Percentiles rank a stretch among this genome's conserved stretches.
These are phyloP conservation scores for Debaryomyces prosopidis DNA, from an alignment of 805 yeast species.

Conservation along the genomic window DNA sequence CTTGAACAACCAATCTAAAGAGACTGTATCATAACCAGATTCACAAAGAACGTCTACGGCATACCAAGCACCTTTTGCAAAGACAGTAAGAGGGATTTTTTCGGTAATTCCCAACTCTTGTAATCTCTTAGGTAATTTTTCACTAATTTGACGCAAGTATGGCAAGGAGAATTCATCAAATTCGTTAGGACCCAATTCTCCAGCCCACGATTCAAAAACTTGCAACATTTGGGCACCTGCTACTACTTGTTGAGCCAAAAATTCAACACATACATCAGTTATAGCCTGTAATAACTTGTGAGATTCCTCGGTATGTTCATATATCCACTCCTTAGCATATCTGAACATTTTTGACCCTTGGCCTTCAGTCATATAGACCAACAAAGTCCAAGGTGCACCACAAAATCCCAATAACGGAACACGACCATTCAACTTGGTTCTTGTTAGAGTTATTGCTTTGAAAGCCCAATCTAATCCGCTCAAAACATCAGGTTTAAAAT, in stretches of 20 bases:
- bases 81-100: slow-evolving; percentile 80
- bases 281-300: slow-evolving; percentile 71
- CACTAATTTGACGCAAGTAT: slow-evolving; percentile 74
- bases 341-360: slow-evolving; percentile 92
- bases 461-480: slow-evolving; percentile 92
- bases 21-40: slow-evolving; percentile 81
- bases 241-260: slow-evolving; percentile 87
- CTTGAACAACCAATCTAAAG: slow-evolving; percentile 87
- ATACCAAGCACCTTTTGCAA: slow-evolving; percentile 97
- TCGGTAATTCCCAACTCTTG: slow-evolving; percentile 70
- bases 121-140: slow-evolving; percentile 66
- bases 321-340: slow-evolving; percentile 90
- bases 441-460: slow-evolving; percentile 88
- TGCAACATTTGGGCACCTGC: slow-evolving; percentile 99
- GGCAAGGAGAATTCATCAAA: slow-evolving; percentile 89
- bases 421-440: slow-evolving; percentile 80
- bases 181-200: slow-evolving; percentile 89
- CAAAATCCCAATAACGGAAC: slow-evolving; percentile 94
- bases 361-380: slow-evolving; percentile 97
- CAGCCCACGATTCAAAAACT: slow-evolving; percentile 97
- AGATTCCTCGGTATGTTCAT: slow-evolving; percentile 70
- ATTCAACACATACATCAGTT: slow-evolving; percentile 88
- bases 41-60: slow-evolving; percentile 84
- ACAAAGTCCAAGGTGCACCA: slow-evolving; percentile 97
- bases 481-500: slow-evolving; percentile 66